Evolutionary conservation across 1,139 yeast species (phyloP).

Genomic region (Scheffersomyces titani): DNA sequence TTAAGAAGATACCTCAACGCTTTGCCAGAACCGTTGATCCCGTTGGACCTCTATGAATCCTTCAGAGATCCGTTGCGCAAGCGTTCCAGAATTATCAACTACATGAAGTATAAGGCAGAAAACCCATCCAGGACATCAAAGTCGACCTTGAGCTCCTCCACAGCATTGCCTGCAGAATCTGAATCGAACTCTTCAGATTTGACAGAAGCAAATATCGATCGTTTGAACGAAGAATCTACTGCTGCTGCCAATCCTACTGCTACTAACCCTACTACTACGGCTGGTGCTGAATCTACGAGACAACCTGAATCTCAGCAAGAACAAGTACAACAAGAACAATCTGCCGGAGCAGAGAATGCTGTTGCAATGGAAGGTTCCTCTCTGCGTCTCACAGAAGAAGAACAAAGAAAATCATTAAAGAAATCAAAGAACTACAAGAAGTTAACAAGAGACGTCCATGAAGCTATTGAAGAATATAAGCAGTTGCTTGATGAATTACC

Average conservation of each 20-base stretch:
- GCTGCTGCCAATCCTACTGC: constrained; percentile 13
- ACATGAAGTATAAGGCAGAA: constrained; percentile 57
- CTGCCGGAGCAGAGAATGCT: not conserved
- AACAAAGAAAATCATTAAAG: constrained; percentile 14
- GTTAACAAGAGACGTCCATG: constrained; percentile 60
- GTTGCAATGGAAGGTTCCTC: not conserved
- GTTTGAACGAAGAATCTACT: constrained; percentile 15
- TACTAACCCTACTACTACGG: not conserved
- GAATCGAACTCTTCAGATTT: constrained; percentile 17
- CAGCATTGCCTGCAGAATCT: constrained; percentile 1
- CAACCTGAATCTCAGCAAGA: not conserved
- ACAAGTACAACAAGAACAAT: not conserved
- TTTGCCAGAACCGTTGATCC: constrained; percentile 90
- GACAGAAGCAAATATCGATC: constrained; percentile 34
- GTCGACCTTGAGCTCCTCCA: constrained; percentile 12
- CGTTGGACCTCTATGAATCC: constrained; percentile 70
- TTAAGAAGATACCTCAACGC: constrained; percentile 84
- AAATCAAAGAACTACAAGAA: constrained; percentile 35
- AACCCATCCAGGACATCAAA: constrained; percentile 32
- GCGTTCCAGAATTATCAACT: constrained; percentile 60
- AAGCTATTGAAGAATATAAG: constrained; percentile 73
- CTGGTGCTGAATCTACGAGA: not conserved
- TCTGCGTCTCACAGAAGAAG: not conserved
- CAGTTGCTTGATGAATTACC: constrained; percentile 67
- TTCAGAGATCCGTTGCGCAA: constrained; percentile 78